Percentiles rank a stretch among this genome's conserved stretches.
Evolutionary conservation across 2,329 filamentous ascomycete genomes (phyloP).

Genomic region (Verticillium nonalfalfae): DNA sequence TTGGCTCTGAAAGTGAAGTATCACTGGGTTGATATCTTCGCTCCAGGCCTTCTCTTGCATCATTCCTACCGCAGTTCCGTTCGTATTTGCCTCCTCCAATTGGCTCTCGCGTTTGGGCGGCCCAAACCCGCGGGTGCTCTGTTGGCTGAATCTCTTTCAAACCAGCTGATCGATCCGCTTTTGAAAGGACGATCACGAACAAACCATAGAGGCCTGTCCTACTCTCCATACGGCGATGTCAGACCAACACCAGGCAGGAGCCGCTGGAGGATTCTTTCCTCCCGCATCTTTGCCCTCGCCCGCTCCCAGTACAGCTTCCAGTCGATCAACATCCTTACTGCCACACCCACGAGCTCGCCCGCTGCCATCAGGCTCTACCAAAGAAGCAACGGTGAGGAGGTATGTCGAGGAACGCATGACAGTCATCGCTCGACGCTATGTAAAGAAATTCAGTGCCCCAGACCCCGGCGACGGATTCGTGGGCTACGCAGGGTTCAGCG

Average conservation of each 20-base stretch:
- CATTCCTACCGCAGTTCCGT: too few species aligned
- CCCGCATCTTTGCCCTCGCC: constrained; percentile 43
- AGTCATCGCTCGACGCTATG: constrained; percentile 49
- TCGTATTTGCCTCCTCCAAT: too few species aligned
- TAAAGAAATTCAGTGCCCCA: constrained; percentile 49
- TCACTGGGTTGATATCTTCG: too few species aligned
- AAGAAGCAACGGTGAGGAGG: constrained; percentile 54
- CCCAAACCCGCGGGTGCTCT: too few species aligned
- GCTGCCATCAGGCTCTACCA: constrained; percentile 48
- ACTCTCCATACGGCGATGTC: not conserved
- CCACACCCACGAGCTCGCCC: constrained; percentile 50
- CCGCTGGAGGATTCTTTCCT: constrained; percentile 47
- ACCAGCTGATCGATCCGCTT: too few species aligned
- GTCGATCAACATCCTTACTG: constrained; percentile 27
- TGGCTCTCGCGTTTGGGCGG: too few species aligned
- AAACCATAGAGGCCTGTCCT: too few species aligned
- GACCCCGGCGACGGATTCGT: constrained; percentile 39
- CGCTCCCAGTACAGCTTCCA: constrained; percentile 43
- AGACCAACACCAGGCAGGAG: not conserved
- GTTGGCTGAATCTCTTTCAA: too few species aligned
- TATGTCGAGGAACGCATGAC: constrained; percentile 49
- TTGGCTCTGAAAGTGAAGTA: too few species aligned
- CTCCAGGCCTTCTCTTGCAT: too few species aligned
- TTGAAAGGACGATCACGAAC: too few species aligned
- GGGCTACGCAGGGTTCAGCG: constrained; percentile 55